Evolutionary conservation across 352 stramenopile genomes (phyloP).

Genomic region (Nothophytophthora sp.): DNA sequence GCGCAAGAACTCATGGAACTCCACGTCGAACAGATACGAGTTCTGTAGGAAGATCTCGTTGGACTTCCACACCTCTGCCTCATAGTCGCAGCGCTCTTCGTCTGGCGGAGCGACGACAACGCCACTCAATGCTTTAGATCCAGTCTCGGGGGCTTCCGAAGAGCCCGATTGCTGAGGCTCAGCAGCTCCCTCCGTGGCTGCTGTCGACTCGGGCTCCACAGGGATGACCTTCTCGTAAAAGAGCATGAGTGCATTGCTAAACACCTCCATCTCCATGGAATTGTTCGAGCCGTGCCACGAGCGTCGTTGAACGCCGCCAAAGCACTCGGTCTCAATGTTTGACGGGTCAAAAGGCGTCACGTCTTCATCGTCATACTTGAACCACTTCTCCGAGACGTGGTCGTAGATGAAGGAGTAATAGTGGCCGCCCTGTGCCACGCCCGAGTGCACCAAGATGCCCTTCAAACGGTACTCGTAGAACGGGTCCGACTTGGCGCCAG

Average conservation of each 20-base stretch:
- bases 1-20: slow-evolving; percentile 95
- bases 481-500: slow-evolving; percentile 59
- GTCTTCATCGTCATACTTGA: slow-evolving; percentile 99
- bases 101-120: slow-evolving; percentile 27
- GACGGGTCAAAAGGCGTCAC: slow-evolving; percentile 97
- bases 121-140: slow-evolving; percentile 6
- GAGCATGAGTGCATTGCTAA: slow-evolving; percentile 98
- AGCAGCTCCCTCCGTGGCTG: slow-evolving; percentile 1
- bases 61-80: slow-evolving; percentile 92
- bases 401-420: slow-evolving; percentile 97
- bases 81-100: slow-evolving; percentile 73
- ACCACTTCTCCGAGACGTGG: slow-evolving; percentile 95
- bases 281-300: slow-evolving; percentile 95
- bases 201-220: slow-evolving; percentile 34
- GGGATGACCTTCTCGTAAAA: slow-evolving; percentile 98
- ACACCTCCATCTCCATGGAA: slow-evolving; percentile 98
- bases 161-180: too few species aligned
- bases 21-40: slow-evolving; percentile 95
- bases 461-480: slow-evolving; percentile 98
- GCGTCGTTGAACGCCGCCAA: slow-evolving; percentile 95
- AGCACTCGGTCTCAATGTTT: slow-evolving; percentile 97
- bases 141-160: slow-evolving; percentile 13
- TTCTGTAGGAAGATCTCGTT: slow-evolving; percentile 96
- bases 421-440: slow-evolving; percentile 98
- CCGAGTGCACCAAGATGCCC: slow-evolving; percentile 98